phyloP scores from a whole-genome alignment of 176 grass and related monocot species.

The Carex kokanica region DNA sequence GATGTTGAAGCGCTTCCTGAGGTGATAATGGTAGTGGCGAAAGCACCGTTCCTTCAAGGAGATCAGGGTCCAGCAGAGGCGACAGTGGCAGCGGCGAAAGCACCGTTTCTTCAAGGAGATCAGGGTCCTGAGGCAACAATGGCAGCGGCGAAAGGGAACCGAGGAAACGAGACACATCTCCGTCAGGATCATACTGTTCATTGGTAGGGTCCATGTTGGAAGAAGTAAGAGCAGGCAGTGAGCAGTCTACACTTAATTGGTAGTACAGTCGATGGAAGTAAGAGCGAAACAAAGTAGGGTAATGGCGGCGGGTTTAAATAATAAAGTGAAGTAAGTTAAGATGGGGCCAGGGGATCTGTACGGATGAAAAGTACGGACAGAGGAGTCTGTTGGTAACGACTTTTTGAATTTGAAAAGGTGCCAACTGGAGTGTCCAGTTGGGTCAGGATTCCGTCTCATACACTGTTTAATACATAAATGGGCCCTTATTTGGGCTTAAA shows the following conservation, averaged over 20 bases:
- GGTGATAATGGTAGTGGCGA: background rate
- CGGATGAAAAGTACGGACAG: background rate
- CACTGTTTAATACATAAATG: background rate
- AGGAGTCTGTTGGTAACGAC: slow-evolving; percentile 13
- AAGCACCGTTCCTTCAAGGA: background rate
- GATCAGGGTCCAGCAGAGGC: background rate
- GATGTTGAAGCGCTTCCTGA: background rate
- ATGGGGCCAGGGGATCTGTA: background rate
- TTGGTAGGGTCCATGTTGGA: background rate
- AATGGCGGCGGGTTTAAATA: background rate
- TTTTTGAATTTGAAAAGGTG: slow-evolving; percentile 9
- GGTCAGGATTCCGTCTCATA: background rate
- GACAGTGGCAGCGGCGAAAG: background rate
- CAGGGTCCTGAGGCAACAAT: background rate
- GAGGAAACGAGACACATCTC: slow-evolving; percentile 9
- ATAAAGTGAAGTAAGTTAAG: background rate
- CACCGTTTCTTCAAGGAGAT: too few species aligned
- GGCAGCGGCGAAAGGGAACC: background rate
- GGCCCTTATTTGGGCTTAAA: background rate
- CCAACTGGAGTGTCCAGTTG: background rate
- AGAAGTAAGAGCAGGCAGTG: background rate
- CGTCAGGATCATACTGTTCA: slow-evolving; percentile 22
- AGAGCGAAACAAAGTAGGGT: background rate
- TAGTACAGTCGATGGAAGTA: too few species aligned
- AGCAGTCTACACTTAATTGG: too few species aligned